Conservation (phyloP, 1,139 yeast species). For the Suhomyces bribrorum region DNA sequence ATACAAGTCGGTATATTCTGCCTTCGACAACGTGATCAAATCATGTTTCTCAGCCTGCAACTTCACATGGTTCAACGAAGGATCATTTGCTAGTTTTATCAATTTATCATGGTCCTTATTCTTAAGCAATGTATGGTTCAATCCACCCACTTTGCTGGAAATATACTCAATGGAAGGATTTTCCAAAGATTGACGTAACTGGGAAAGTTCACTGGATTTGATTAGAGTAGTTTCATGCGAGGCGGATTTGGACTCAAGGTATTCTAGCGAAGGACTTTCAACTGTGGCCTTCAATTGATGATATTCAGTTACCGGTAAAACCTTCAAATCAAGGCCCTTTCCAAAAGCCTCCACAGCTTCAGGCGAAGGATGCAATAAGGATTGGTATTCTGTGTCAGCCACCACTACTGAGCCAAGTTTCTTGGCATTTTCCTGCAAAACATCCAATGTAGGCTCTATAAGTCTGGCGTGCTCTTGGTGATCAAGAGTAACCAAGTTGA, state of each 20-base stretch:
- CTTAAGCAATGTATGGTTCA: constrained; percentile 19
- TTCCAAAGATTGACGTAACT: constrained; percentile 15
- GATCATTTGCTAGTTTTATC: constrained; percentile 29
- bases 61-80: constrained; percentile 36
- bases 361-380: constrained; percentile 24
- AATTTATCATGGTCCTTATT: constrained; percentile 13
- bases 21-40: constrained; percentile 35
- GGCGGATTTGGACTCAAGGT: constrained; percentile 20
- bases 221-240: constrained; percentile 21
- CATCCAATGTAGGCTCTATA: constrained; percentile 8
- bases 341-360: constrained; percentile 34
- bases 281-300: constrained; percentile 27
- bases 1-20: constrained; percentile 39
- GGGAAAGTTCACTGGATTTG: constrained; percentile 15
- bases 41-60: constrained; percentile 37
- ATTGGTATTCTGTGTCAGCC: constrained; percentile 4
- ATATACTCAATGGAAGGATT: constrained; percentile 25
- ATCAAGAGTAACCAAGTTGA: constrained; percentile 9
- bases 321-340: constrained; percentile 29
- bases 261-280: constrained; percentile 29
- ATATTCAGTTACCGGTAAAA: constrained; percentile 32
- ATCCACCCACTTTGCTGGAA: constrained; percentile 16
- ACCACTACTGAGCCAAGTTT: constrained; percentile 7
- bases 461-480: constrained; percentile 8
- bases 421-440: constrained; percentile 3